Base-by-base conservation (phyloP, 352 stramenopile genomes). In the Pythium grandisporangium region DNA sequence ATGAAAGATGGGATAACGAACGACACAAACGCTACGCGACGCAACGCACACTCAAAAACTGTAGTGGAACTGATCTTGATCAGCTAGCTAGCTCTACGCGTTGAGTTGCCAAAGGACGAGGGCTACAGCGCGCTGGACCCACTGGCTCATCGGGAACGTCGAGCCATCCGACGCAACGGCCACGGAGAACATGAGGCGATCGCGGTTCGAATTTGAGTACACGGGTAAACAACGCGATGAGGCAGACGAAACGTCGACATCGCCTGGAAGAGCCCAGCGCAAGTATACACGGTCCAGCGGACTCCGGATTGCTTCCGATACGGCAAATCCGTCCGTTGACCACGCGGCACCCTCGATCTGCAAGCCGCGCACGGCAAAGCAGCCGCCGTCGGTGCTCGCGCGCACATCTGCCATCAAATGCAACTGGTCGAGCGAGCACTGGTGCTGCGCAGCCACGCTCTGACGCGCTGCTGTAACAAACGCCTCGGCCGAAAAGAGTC, bases 391-490 rank as follows among this genome's bases (percentile, higher is more conserved):
- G 10, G 58, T 57, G 6, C 34, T 23, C 1, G 48, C 24, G 10
- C 63, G 45, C 30, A 95, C 63, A 40, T 84, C 66, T 1, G 88
- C 77, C 17, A 90, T 65, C 21, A 97, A 63, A 32, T 73, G 66
- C 17, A 97, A 58, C 41, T 95, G 78, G 34, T 97, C 88, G 22
- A 97, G 62, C 19, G 86, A 93, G 48, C 86, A 96, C 8, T 63
- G 50, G 33, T 83, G 63, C 22, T 69, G 51, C 0, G 83, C 66
- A 3, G 92, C 90, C 29, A 90, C 84, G 23, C 80, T 78, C 69
- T 98, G 92, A 4, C 92, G 70, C 5, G 75, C 93, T 4, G 90
- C 89, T 5, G 87, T 97, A 32, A 97, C 67, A 30, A 97, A 96
- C 27, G 87, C 86, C 44, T 97, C 91, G 6, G 92, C 87, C 6